Base-by-base conservation (phyloP, 257 asterid species). In the Ophiorrhiza pumila region DNA sequence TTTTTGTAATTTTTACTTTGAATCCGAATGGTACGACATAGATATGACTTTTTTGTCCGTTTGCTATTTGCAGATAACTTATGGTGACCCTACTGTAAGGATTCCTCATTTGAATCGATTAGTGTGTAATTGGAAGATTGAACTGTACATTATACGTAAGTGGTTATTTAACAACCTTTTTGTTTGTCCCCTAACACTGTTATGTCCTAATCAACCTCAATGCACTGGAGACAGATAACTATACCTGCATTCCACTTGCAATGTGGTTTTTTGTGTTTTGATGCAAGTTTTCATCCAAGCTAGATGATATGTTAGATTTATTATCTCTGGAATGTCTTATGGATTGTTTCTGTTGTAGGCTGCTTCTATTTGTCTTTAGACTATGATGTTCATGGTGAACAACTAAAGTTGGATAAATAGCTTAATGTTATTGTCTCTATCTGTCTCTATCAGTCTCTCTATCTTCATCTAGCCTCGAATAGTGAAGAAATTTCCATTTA, bases 61-160 rank as follows among this genome's bases (percentile, higher is more conserved):
- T 73, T 83, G 58, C 75, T 71, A 50, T 79, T 71, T 78, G 86
- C 88, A 94, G 99, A 90, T 94, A 83, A 94, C 99, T 43, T 94
- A 94, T 71, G 99, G 99, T 73, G 97, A 94, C 80, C 97, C 99
- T 74, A 86, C 83, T 61, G 97, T 84, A 69, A 89, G 99, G 71
- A 88, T 91, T 82, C 96, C 93, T 71, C 95, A 90, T 87, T 78
- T 94, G 79, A 86, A 76, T 66, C 87, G 85, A 50, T 77, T 95
- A 42, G 92, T 82, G 52, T 88, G 86, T 87, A 90, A 85, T 85
- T 94, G 99, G 99, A 86, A 86, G 69, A 86, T 90, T 52, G 95
- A 94, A 72, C 76, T 94, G 29, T 90, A 94, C 81, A 79, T 90
- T 65, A 85, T 91, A 86, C 87, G 99, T 94, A 86, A 91, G 99